Base-by-base conservation (phyloP, 257 asterid genomes). In the Fraxinus cuspidata region DNA sequence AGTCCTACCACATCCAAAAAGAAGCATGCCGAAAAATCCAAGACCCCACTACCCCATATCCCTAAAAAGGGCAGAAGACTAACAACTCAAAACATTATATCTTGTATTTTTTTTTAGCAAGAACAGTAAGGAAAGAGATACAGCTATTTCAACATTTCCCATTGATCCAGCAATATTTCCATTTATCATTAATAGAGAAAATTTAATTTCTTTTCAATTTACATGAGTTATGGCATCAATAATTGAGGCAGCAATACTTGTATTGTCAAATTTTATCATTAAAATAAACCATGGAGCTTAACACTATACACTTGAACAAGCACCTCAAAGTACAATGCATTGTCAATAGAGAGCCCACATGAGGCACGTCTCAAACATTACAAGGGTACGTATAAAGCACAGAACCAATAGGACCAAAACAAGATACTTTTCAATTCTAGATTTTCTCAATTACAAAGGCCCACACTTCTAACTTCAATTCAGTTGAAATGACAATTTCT, bases 381-480 rank as follows among this genome's bases (percentile, higher is more conserved):
- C 25, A n/a, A 18, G 64, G 64, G 64, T 38, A 73, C 31, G 23
- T 18, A 70, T 28, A 71, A 34, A 40, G 72, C 75, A 66, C 2
- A 31, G 13, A 75, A 75, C 31, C 42, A 74, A 72, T 67, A 82
- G 23, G 51, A 44, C 38, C 28, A 79, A 25, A 67, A 74, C 40
- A 18, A 28, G 44, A 75, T 16, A 31, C 58, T 69, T 74, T 64
- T 69, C 27, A 4, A 35, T 27, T 53, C 21, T 37, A 29, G 23
- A 60, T 68, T 81, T 76, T 74, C 65, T 16, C 76, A 27, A 63
- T 25, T 27, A 15, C 69, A 23, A 63, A 23, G 31, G 69, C 34
- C 9, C 32, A 63, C 29, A 23, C 32, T 63, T 63, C 69, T 63
- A 63, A 63, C 69, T 63, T 63, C 69, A 25, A 25, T 27, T 63